A percentile compares a stretch with the other conserved stretches of the same genome.
phyloP scores from a whole-genome alignment of 2,329 filamentous ascomycete species.

The Didymella keratinophila region DNA sequence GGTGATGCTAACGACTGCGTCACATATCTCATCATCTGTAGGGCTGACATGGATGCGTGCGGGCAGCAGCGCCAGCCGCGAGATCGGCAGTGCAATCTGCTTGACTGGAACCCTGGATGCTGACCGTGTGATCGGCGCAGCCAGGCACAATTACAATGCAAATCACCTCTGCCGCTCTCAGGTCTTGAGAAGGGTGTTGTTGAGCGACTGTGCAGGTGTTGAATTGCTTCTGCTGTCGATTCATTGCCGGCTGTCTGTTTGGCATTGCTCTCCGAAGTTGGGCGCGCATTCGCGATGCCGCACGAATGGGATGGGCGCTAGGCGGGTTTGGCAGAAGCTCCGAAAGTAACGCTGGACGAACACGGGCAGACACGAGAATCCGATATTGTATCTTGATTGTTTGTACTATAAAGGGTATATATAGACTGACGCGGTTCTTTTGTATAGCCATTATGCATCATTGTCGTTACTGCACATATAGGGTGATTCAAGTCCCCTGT shows the following conservation, averaged over 20 bases:
- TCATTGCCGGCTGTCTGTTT: conserved; percentile 8
- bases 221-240: background rate
- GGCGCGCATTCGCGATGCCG: background rate
- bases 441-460: conserved; percentile 33
- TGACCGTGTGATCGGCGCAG: conserved; percentile 7
- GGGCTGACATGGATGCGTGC: conserved; percentile 23
- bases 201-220: conserved; percentile 3
- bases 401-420: conserved; percentile 21
- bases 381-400: conserved; percentile 10
- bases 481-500: conserved; percentile 18
- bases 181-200: background rate
- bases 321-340: background rate
- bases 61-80: conserved; percentile 2
- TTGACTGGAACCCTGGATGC: conserved; percentile 7
- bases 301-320: conserved; percentile 2
- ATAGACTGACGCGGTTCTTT: conserved; percentile 22
- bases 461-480: conserved; percentile 27
- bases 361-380: conserved; percentile 4
- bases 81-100: conserved; percentile 14
- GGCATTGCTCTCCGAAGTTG: conserved; percentile 10
- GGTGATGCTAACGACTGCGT: conserved; percentile 25
- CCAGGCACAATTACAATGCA: conserved; percentile 4
- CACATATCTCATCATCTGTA: conserved; percentile 14
- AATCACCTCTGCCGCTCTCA: background rate
- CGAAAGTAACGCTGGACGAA: background rate